Evolutionary conservation across 2,329 filamentous ascomycete genomes (phyloP).

Genomic region (Colletotrichum sojae): DNA sequence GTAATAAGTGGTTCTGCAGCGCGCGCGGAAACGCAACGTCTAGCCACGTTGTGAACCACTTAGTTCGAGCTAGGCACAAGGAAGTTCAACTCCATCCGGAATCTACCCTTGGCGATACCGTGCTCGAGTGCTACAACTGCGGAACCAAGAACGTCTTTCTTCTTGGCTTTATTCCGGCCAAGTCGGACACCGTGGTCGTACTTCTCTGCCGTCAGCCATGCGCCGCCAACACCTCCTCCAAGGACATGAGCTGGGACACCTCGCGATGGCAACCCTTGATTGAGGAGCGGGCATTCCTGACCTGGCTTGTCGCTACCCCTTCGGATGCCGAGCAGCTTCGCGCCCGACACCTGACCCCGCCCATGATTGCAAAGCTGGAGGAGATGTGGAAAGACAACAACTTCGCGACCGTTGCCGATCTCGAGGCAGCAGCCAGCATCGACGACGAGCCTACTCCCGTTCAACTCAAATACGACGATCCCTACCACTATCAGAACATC

Average conservation of each 20-base stretch:
- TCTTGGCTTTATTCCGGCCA: slow-evolving; percentile 97
- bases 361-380: slow-evolving; percentile 95
- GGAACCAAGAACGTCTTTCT: slow-evolving; percentile 99
- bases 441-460: slow-evolving; percentile 97
- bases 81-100: slow-evolving; percentile 97
- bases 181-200: slow-evolving; percentile 98
- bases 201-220: slow-evolving; percentile 97
- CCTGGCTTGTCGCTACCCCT: slow-evolving; percentile 91
- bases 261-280: slow-evolving; percentile 98
- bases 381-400: slow-evolving; percentile 99
- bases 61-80: slow-evolving; percentile 97
- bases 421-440: slow-evolving; percentile 91
- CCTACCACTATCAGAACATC: slow-evolving; percentile 98
- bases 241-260: slow-evolving; percentile 99
- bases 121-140: slow-evolving; percentile 98
- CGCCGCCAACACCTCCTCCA: slow-evolving; percentile 92
- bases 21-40: slow-evolving; percentile 96
- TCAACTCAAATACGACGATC: slow-evolving; percentile 93
- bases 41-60: slow-evolving; percentile 97
- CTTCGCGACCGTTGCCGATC: slow-evolving; percentile 86
- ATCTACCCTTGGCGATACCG: slow-evolving; percentile 94
- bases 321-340: slow-evolving; percentile 96
- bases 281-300: slow-evolving; percentile 93
- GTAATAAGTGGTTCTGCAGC: slow-evolving; percentile 99
- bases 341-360: slow-evolving; percentile 91